Conservation (phyloP, 805 yeast species). For the Teunomyces atbi region DNA sequence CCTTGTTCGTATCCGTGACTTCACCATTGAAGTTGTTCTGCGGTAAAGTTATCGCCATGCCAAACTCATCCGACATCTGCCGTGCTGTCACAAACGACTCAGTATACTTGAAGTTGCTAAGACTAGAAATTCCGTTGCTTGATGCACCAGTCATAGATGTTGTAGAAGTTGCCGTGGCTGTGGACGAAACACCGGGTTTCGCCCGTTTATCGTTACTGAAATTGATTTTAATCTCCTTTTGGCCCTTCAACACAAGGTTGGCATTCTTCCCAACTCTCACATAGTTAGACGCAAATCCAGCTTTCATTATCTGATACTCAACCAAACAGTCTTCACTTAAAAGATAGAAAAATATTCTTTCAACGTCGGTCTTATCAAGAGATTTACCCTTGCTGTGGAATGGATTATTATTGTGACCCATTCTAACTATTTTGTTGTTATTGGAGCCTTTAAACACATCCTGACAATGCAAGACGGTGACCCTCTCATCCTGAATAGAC, state of each 20-base stretch:
- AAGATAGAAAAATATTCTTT: constrained; percentile 78
- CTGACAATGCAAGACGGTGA: constrained; percentile 77
- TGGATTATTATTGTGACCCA: constrained; percentile 60
- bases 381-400: constrained; percentile 70
- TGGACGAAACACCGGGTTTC: background rate
- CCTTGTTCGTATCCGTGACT: constrained; percentile 16
- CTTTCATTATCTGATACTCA: constrained; percentile 71
- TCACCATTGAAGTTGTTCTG: constrained; percentile 15
- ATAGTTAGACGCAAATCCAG: constrained; percentile 82
- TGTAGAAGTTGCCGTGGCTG: constrained; percentile 5
- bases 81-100: constrained; percentile 28
- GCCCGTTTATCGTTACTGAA: constrained; percentile 35
- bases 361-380: constrained; percentile 66
- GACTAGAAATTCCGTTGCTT: background rate
- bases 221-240: constrained; percentile 48
- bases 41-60: constrained; percentile 16
- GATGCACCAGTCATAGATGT: background rate
- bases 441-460: constrained; percentile 79
- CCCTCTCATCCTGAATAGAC: constrained; percentile 53
- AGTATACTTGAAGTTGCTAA: constrained; percentile 18
- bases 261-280: constrained; percentile 63
- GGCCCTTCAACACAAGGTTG: constrained; percentile 42
- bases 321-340: constrained; percentile 61
- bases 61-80: constrained; percentile 11
- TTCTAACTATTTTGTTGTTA: constrained; percentile 54